phyloP scores from a whole-genome alignment of 2,329 filamentous ascomycete genomes.

The Neopestalotiopsis clavispora region DNA sequence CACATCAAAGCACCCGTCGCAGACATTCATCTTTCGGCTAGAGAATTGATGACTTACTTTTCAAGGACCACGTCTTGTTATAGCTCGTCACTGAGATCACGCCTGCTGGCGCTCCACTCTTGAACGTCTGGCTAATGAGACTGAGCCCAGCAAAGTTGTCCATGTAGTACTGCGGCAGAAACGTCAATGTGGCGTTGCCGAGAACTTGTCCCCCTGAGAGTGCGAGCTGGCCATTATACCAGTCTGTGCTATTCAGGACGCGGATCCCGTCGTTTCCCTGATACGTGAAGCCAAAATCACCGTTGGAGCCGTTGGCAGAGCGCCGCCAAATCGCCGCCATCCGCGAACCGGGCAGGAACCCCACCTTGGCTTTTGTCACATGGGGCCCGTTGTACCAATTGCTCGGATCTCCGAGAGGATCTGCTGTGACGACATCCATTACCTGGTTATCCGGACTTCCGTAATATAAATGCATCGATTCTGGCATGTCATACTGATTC shows the following conservation, averaged over 20 bases:
- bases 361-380: background rate
- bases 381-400: constrained; percentile 19
- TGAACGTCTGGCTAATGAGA: background rate
- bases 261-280: constrained; percentile 24
- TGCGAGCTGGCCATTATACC: constrained; percentile 19
- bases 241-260: constrained; percentile 23
- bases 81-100: background rate
- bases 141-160: constrained; percentile 17
- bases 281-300: constrained; percentile 22
- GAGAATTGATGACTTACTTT: constrained; percentile 15
- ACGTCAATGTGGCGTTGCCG: constrained; percentile 20
- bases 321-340: constrained; percentile 25
- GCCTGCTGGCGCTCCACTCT: constrained; percentile 17
- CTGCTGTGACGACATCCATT: constrained; percentile 18
- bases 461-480: constrained; percentile 21
- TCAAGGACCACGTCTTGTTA: constrained; percentile 18
- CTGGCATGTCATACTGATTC: constrained; percentile 20
- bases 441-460: constrained; percentile 16
- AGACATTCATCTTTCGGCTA: no score
- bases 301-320: constrained; percentile 21
- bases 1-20: background rate
- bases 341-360: constrained; percentile 16
- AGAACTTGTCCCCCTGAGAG: constrained; percentile 16
- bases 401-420: constrained; percentile 19
- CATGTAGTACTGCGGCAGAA: constrained; percentile 22